Evolutionary conservation across 768 basidiomycete species (phyloP).

Genomic region (Leccinum ochraceum): DNA sequence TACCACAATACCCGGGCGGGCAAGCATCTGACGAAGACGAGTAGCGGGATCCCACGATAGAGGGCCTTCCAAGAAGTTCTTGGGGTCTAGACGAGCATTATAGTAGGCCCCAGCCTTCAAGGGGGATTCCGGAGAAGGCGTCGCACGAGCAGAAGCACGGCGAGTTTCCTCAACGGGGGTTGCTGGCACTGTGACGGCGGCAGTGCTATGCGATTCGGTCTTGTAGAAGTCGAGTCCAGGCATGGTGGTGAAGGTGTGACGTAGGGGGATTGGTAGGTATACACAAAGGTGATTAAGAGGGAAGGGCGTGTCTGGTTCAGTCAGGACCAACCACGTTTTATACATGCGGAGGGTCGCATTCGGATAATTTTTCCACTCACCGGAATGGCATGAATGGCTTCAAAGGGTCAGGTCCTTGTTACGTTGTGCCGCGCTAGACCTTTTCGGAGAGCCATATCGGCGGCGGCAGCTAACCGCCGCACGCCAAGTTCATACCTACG

Average conservation of each 20-base stretch:
- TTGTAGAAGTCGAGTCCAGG: conserved; percentile 38
- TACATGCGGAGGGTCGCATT: conserved; percentile 17
- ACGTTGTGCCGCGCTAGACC: conserved; percentile 23
- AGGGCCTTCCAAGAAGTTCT: conserved; percentile 68
- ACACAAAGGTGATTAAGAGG: conserved; percentile 24
- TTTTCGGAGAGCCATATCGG: conserved; percentile 10
- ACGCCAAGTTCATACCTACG: conserved; percentile 2
- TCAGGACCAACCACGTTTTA: conserved; percentile 15
- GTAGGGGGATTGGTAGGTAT: conserved; percentile 15
- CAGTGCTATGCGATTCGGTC: conserved; percentile 3
- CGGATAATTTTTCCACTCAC: conserved; percentile 15
- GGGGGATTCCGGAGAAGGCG: conserved; percentile 13
- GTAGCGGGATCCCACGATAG: conserved; percentile 70
- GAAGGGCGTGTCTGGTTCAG: background rate
- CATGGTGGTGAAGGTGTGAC: conserved; percentile 24
- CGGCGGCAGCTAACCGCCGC: conserved; percentile 1
- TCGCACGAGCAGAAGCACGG: background rate
- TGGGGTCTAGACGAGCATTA: conserved; percentile 68
- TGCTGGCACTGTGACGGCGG: conserved; percentile 2
- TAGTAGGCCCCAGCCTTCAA: conserved; percentile 45
- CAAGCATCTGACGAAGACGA: conserved; percentile 68
- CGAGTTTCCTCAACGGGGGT: conserved; percentile 9
- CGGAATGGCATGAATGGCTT: conserved; percentile 9
- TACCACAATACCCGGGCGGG: conserved; percentile 75
- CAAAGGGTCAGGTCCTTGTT: conserved; percentile 26